Evolutionary conservation across 23 red algal species (phyloP).

Genomic region (Gracilariopsis chorda): DNA sequence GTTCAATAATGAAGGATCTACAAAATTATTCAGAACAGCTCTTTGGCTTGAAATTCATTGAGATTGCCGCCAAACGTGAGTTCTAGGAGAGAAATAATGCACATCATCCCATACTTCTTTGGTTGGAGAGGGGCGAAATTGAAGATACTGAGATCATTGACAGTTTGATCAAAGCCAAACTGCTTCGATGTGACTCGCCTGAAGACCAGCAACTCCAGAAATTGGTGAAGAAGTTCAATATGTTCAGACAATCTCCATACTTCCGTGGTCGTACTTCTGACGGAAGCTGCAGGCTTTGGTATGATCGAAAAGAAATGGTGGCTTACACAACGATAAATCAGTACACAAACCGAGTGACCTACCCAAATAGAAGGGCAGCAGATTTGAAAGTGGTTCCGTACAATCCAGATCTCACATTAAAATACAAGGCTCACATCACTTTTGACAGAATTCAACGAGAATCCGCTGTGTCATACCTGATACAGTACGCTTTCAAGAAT

Average conservation of each 20-base stretch:
- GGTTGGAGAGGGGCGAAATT: background rate
- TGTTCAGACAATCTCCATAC: background rate
- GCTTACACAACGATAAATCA: background rate
- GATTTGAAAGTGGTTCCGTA: background rate
- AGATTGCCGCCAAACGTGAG: background rate
- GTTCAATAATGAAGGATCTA: background rate
- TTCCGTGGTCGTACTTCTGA: background rate
- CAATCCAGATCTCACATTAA: background rate
- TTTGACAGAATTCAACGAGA: background rate
- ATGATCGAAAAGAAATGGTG: background rate
- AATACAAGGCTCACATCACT: background rate
- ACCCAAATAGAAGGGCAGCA: background rate
- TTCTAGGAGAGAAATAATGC: background rate
- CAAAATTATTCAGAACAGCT: background rate
- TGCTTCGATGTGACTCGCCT: background rate
- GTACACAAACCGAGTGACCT: background rate
- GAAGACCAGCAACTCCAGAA: background rate
- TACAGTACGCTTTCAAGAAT: background rate
- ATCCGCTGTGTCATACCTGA: background rate
- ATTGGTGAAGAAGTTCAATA: background rate
- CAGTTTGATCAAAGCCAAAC: background rate
- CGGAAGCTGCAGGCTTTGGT: background rate
- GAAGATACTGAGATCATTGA: background rate
- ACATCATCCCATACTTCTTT: background rate
- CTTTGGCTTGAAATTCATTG: background rate